Base-by-base conservation (phyloP, 345 rosid genomes). In the Dovyalis caffra region DNA sequence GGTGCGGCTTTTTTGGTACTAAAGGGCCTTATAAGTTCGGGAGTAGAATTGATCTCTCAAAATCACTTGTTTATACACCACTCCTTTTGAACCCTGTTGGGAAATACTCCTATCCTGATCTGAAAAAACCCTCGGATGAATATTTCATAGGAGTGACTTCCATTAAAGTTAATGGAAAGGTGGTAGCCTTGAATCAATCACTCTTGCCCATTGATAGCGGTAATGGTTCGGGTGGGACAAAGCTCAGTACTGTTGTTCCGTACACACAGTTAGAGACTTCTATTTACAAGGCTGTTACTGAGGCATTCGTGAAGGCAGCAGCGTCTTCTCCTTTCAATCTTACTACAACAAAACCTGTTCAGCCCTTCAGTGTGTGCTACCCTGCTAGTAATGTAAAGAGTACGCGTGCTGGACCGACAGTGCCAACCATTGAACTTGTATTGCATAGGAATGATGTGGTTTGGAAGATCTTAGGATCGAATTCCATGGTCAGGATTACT, bases 391-490 rank as follows among this genome's bases (percentile, higher is more conserved):
- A 74, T 31, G 31, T 79, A 2, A 45, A 37, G 12, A 75, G 15
- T 0, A 61, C 79, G 5, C 37, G 66, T 15, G 49, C 40, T 5
- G 84, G 84, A 15, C 78, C 71, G 26, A 76, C 68, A 5, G 81
- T 74, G 15, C 87, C 87, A 1, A 34, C 76, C 56, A 72, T 84
- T 21, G 82, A 82, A 1, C 51, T 84, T 0, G 73, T 80, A 1
- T 61, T 81, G 58, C 66, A 84, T 6, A 49, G 51, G 0, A 74
- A 76, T 7, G 82, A 78, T 28, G 85, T 80, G 67, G 64, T 64
- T 20, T 84, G 87, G 89, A 82, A 66, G 51, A 78, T 86, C 0
- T 70, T 72, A 20, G 83, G 84, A 2, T 66, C 71, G 1, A 84
- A 86, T 15, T 82, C 87, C 3, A 57, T 86, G 77, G 87, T 79